These are phyloP conservation scores for Zopfia rhizophila DNA, from an alignment of 2,329 filamentous ascomycete genomes.

Conservation along the genomic window DNA sequence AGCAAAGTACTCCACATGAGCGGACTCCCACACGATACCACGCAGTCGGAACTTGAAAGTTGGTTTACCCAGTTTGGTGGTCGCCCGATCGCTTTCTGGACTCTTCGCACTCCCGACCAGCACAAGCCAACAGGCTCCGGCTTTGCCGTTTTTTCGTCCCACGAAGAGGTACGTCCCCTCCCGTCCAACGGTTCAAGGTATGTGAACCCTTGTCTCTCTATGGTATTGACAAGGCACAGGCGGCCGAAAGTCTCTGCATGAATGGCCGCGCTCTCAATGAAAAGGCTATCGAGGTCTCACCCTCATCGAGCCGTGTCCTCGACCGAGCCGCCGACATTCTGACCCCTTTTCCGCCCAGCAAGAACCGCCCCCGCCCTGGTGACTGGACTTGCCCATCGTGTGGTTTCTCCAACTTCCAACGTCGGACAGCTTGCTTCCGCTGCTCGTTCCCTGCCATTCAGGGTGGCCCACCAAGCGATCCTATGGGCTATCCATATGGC, in stretches of 20 bases:
- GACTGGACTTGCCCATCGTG: slow-evolving; percentile 99
- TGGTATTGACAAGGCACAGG: slow-evolving; percentile 63
- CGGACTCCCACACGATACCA: slow-evolving; percentile 95
- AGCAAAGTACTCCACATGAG: slow-evolving; percentile 99
- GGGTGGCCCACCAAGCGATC: slow-evolving; percentile 76
- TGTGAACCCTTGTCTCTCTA: not conserved
- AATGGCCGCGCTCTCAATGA: slow-evolving; percentile 98
- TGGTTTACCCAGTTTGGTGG: slow-evolving; percentile 99
- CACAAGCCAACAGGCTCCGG: slow-evolving; percentile 99
- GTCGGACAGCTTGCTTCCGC: slow-evolving; percentile 97
- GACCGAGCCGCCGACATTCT: slow-evolving; percentile 96
- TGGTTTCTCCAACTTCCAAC: slow-evolving; percentile 99
- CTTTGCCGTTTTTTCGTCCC: slow-evolving; percentile 98
- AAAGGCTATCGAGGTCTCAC: slow-evolving; percentile 98
- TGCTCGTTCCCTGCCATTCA: slow-evolving; percentile 98
- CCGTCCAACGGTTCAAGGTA: not conserved
- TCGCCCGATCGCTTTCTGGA: slow-evolving; percentile 98
- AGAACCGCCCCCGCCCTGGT: slow-evolving; percentile 95
- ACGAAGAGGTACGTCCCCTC: slow-evolving; percentile 83
- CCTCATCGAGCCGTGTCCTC: slow-evolving; percentile 94
- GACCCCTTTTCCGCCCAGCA: slow-evolving; percentile 96
- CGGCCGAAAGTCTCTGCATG: slow-evolving; percentile 98
- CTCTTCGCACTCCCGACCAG: slow-evolving; percentile 94
- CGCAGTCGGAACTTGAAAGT: slow-evolving; percentile 97
- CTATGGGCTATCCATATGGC: slow-evolving; percentile 70